Evolutionary conservation across 345 rosid species (phyloP), one percentile per base, ranked within the genome.

Genomic region (Pistacia vera): DNA sequence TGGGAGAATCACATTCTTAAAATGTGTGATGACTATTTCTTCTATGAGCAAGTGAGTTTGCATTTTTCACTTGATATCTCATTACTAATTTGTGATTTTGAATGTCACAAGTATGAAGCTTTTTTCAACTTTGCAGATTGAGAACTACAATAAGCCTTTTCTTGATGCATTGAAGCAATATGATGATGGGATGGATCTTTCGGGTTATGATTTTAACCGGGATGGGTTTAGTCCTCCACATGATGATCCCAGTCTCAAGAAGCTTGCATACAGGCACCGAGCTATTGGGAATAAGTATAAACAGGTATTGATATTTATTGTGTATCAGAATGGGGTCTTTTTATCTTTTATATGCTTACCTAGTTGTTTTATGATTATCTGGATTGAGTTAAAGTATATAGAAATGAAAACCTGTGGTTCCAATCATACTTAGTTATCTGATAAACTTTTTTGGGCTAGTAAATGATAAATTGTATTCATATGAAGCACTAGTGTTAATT

Each of bases 1-100:
- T 94, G 98, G 94, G 98, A 94, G 88, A 84, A 87, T 33, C 85
- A 83, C 81, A 94, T 94, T 49, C 96, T 94, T 76, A 79, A 87
- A 61, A 76, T 91, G 54, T 94, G 88, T 78, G 96, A 94, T 69
- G 83, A 86, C 11, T 81, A 51, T 38, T 92, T 94, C 94, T 90
- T 92, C 62, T 94, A 92, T 70, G 92, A 91, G 78, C 90, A 94
- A 80, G 96, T 94, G 77, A 78, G 90, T 73, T 41, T 16, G 11
- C 55, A 54, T 14, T 17, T 70, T 51, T 68, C 5, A 2, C 52
- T 48, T 60, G 22, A 4, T n/a, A 6, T 12, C 58, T 41, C 46
- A 41, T 41, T 41, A 41, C 8, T 6, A 41, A 41, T 41, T 41
- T 41, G 8, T 41, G 46, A 41, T 41, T 41, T 41, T 6, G 46